Evolutionary conservation across 2,329 filamentous ascomycete species (phyloP).

Genomic region (Waltergamsia citrina): DNA sequence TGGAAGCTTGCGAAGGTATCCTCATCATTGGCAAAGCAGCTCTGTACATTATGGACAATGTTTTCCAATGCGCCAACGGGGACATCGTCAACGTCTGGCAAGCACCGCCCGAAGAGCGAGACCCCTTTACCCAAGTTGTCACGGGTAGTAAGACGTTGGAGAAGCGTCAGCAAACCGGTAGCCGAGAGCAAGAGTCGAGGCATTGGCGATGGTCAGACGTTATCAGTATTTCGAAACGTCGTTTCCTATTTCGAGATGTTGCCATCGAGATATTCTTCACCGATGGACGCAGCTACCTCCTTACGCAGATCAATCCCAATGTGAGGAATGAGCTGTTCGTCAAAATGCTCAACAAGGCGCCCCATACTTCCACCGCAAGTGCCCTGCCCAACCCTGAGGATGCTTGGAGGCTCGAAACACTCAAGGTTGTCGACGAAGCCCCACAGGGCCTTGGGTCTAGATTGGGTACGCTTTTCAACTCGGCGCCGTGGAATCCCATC

Average conservation of each 20-base stretch:
- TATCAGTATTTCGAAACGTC: constrained; percentile 89
- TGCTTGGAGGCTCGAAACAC: constrained; percentile 80
- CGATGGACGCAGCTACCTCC: constrained; percentile 86
- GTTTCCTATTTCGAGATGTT: constrained; percentile 91
- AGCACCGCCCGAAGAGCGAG: constrained; percentile 82
- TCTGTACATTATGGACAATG: constrained; percentile 91
- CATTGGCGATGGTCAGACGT: constrained; percentile 94
- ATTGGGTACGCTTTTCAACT: constrained; percentile 86
- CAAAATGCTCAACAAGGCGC: constrained; percentile 69
- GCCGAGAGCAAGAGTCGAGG: constrained; percentile 67
- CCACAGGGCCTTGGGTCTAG: constrained; percentile 68
- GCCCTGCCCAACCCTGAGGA: constrained; percentile 73
- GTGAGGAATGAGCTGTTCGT: constrained; percentile 73
- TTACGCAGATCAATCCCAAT: constrained; percentile 69
- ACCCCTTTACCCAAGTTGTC: constrained; percentile 92
- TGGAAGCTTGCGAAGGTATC: constrained; percentile 90
- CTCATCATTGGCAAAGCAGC: constrained; percentile 87
- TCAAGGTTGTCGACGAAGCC: constrained; percentile 55
- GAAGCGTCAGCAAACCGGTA: constrained; percentile 48
- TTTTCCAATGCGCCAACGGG: constrained; percentile 88
- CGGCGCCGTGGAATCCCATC: constrained; percentile 70
- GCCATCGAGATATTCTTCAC: constrained; percentile 97
- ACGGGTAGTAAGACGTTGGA: constrained; percentile 52
- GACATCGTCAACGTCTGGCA: constrained; percentile 97
- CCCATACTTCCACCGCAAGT: constrained; percentile 64